Evolutionary conservation across 1,284 basidiomycete species (phyloP).

Genomic region (Microbotryomycetes sp.): DNA sequence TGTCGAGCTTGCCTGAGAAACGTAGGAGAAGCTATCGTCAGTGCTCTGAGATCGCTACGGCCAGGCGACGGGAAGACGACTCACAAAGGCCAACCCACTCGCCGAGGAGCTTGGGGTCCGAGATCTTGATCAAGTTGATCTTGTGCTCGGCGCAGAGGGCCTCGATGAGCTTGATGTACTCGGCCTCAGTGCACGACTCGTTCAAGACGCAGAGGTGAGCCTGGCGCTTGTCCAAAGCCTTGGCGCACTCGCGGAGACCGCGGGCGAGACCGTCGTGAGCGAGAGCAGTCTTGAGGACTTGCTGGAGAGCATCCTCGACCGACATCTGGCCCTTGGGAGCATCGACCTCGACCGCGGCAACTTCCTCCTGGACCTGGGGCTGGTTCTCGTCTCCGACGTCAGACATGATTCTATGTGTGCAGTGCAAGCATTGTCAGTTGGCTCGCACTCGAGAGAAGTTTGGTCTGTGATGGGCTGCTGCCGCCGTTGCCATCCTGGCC

Average conservation of each 20-base stretch:
- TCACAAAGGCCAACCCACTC: slow-evolving; percentile 92
- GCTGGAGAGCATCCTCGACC: slow-evolving; percentile 94
- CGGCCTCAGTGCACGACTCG: slow-evolving; percentile 97
- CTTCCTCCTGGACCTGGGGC: slow-evolving; percentile 44
- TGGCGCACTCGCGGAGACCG: slow-evolving; percentile 94
- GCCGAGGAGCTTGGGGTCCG: slow-evolving; percentile 92
- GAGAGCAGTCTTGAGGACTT: slow-evolving; percentile 92
- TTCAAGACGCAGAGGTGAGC: slow-evolving; percentile 98
- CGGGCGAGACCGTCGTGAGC: slow-evolving; percentile 97
- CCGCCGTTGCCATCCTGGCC: background rate
- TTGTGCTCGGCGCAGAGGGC: slow-evolving; percentile 83
- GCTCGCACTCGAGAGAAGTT: background rate
- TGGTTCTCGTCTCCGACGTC: background rate
- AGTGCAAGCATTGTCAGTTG: too few species aligned
- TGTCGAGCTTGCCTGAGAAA: slow-evolving; percentile 68
- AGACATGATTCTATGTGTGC: background rate
- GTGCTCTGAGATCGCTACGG: background rate
- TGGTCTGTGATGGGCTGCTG: background rate
- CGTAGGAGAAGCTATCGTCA: slow-evolving; percentile 23
- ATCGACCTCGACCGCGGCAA: slow-evolving; percentile 74
- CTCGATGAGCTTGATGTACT: slow-evolving; percentile 99
- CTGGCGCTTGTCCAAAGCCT: slow-evolving; percentile 97
- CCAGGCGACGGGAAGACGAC: slow-evolving; percentile 31
- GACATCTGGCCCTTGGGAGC: slow-evolving; percentile 82
- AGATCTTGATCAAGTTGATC: slow-evolving; percentile 95